Percentiles rank a stretch among this genome's conserved stretches.
Evolutionary conservation across 176 grass and related monocot genomes (phyloP).

Genomic region (Saccharum spontaneum): DNA sequence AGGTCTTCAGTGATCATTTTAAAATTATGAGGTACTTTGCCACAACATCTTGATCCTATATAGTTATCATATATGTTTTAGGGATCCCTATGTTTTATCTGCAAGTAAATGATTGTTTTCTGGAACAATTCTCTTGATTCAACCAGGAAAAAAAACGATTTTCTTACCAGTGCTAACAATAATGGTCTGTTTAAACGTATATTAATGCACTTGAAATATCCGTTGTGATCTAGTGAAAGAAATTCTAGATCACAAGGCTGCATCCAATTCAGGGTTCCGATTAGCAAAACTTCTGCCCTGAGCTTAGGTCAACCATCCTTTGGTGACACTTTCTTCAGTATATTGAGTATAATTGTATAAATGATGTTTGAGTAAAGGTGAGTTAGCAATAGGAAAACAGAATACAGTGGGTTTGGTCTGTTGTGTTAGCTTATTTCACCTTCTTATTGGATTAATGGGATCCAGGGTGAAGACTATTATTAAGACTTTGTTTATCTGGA

Average conservation of each 20-base stretch:
- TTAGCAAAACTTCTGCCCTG: neutral
- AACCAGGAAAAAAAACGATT: neutral
- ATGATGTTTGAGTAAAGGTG: too few relatives aligned
- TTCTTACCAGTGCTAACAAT: neutral
- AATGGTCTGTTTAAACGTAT: neutral
- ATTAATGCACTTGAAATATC: neutral
- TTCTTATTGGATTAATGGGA: too few relatives aligned
- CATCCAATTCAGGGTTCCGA: neutral
- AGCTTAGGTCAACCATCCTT: neutral
- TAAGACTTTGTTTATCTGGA: too few relatives aligned
- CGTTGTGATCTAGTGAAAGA: neutral
- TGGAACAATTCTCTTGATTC: neutral
- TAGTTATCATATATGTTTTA: neutral
- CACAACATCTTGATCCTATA: neutral
- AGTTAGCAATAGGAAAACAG: too few relatives aligned
- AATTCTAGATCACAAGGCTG: neutral
- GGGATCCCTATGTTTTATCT: neutral
- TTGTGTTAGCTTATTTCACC: too few relatives aligned
- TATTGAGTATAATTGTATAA: neutral
- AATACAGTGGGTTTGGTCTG: too few relatives aligned
- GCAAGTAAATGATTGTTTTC: neutral
- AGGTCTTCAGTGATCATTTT: slow-evolving; percentile 65
- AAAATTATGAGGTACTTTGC: slow-evolving; percentile 48
- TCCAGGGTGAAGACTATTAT: too few relatives aligned
- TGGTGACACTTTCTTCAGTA: neutral